Conservation (phyloP, 495 filamentous ascomycete species). For the Daldinia loculata region DNA sequence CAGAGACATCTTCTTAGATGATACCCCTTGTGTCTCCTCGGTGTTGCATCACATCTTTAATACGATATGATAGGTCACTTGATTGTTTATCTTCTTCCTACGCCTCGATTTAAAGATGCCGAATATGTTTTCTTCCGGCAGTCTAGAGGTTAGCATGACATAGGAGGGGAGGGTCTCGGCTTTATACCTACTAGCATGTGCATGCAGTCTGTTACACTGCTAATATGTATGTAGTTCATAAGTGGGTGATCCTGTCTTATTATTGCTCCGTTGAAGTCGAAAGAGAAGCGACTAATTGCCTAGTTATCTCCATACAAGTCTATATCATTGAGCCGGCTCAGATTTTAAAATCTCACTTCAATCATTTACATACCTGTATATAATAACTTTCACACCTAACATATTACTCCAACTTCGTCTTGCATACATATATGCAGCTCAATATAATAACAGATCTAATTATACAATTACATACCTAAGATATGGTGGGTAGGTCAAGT, state of each 20-base stretch:
- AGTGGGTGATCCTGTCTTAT: neutral
- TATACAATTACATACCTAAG: neutral
- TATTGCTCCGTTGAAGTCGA: neutral
- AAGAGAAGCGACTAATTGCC: neutral
- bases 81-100: conserved; percentile 15
- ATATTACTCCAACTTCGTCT: neutral
- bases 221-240: neutral
- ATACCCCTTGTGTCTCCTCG: conserved; percentile 20
- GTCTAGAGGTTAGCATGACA: neutral
- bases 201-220: neutral
- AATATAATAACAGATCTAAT: neutral
- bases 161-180: conserved; percentile 16
- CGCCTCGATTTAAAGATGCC: conserved; percentile 6
- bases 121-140: conserved; percentile 11
- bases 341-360: neutral
- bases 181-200: conserved; percentile 6
- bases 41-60: conserved; percentile 30
- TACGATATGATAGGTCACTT: conserved; percentile 43
- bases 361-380: neutral
- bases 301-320: neutral
- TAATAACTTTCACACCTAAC: neutral
- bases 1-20: conserved; percentile 12
- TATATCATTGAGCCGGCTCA: neutral
- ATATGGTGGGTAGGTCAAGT: neutral
- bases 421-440: neutral